Percentiles rank a stretch among this genome's conserved stretches.
These are phyloP conservation scores for Decorospora gaudefroyi DNA, from an alignment of 2,329 filamentous ascomycete species.

Conservation along the genomic window DNA sequence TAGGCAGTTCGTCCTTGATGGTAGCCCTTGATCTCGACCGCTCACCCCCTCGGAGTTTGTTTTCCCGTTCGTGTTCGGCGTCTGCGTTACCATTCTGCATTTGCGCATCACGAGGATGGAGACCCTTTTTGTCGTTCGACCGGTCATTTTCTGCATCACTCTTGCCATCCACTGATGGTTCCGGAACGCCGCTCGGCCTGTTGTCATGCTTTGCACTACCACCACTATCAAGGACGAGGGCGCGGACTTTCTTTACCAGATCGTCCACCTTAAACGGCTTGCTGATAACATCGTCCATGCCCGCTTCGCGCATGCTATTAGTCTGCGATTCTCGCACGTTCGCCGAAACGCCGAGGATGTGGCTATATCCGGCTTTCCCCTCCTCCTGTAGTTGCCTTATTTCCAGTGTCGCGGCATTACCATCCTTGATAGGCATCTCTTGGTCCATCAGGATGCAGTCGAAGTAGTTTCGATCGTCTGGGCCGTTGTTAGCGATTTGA, in stretches of 20 bases:
- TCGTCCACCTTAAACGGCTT: slow-evolving; percentile 49
- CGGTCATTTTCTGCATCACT: neutral
- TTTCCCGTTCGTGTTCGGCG: slow-evolving; percentile 2
- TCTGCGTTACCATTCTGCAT: neutral
- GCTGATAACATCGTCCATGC: slow-evolving; percentile 48
- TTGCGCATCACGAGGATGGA: neutral
- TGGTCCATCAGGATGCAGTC: slow-evolving; percentile 53
- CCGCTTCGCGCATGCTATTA: slow-evolving; percentile 41
- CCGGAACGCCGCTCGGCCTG: neutral
- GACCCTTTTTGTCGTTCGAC: neutral
- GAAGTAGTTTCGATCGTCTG: slow-evolving; percentile 38
- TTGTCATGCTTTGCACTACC: slow-evolving; percentile 12
- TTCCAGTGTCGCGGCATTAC: slow-evolving; percentile 47
- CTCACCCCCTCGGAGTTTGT: slow-evolving; percentile 12
- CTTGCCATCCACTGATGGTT: neutral
- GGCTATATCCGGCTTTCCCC: slow-evolving; percentile 39
- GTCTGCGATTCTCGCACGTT: slow-evolving; percentile 47
- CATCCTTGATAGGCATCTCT: slow-evolving; percentile 53
- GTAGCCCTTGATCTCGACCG: slow-evolving; percentile 9
- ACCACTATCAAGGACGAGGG: slow-evolving; percentile 21
- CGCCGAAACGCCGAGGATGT: slow-evolving; percentile 48
- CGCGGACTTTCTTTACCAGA: slow-evolving; percentile 37
- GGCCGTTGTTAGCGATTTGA: slow-evolving; percentile 9
- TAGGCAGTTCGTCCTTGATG: neutral
- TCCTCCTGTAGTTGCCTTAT: slow-evolving; percentile 47